Conservation (phyloP, 108 stramenopile species). For the Fragilaria radians region DNA sequence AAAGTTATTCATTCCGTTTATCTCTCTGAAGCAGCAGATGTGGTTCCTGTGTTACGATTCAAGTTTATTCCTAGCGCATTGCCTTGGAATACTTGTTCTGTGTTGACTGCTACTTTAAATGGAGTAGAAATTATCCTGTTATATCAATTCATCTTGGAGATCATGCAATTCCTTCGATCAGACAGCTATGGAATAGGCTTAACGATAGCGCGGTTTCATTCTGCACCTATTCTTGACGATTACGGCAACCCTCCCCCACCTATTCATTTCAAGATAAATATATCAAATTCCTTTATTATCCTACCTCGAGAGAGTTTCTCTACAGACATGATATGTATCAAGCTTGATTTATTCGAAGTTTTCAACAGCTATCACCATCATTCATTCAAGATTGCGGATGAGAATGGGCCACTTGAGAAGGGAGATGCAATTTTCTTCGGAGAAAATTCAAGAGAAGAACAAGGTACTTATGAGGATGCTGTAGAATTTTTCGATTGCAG, state of each 20-base stretch:
- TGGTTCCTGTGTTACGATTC: constrained; percentile 15
- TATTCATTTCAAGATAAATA: constrained; percentile 17
- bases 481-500: too few relatives aligned
- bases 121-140: constrained; percentile 48
- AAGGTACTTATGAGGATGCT: too few relatives aligned
- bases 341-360: constrained; percentile 35
- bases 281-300: constrained; percentile 51
- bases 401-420: not conserved
- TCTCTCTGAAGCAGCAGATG: constrained; percentile 12
- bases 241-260: constrained; percentile 20
- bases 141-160: constrained; percentile 47
- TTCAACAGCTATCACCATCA: constrained; percentile 14
- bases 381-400: constrained; percentile 31
- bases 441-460: too few relatives aligned
- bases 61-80: constrained; percentile 14
- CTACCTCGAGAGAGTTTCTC: constrained; percentile 52
- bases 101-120: constrained; percentile 23
- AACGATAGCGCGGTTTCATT: too few relatives aligned
- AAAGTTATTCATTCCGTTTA: constrained; percentile 25
- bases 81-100: constrained; percentile 19
- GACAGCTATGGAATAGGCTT: constrained; percentile 54
- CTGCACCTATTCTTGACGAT: constrained; percentile 12
- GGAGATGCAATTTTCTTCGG: too few relatives aligned
- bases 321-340: constrained; percentile 54
- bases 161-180: constrained; percentile 59